Base-by-base conservation (phyloP, 768 basidiomycete genomes). In the Trametes cinnabarina region DNA sequence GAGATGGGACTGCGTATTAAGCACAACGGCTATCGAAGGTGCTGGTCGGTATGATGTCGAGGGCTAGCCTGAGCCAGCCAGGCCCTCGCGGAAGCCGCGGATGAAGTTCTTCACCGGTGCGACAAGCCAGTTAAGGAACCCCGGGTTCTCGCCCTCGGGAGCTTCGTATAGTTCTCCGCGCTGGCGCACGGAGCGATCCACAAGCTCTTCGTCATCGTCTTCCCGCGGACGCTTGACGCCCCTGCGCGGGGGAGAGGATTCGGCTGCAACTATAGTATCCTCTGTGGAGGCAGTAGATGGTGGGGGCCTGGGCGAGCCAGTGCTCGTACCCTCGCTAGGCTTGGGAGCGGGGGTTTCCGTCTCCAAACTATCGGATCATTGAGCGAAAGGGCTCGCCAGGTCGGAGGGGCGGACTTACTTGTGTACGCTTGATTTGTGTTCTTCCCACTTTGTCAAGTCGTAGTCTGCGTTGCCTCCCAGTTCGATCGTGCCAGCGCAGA, bases 71-170 rank as follows among this genome's bases (percentile, higher is more conserved):
- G 54, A 50, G 14, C 60, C 61, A 37, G 63, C 53, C 37, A 66
- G 47, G 9, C 64, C 63, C 71, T 87, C 85, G 63, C 80, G 81
- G 73, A 89, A 87, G 19, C 86, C 87, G 61, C 81, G 79, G 53
- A 84, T 75, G 67, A 89, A 87, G 6, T 82, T 81, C 66, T 80
- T 78, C 70, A 87, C 75, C 5, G 87, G 86, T 39, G 81, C 73
- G 69, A 82, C 71, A 65, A 88, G 76, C 86, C 83, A 87, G 32
- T 81, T 81, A 51, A 84, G 66, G 32, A 78, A 61, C 42, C 74
- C 73, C n/a, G 81, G 79, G 6, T 75, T 68, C 26, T 83, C 80
- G 59, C 68, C 73, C 57, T 72, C 67, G 3, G 82, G 76, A 0
- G 77, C 73, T 41, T 70, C 66, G 69, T 82, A 81, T 0, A 66